Evolutionary conservation across 805 yeast genomes (phyloP), one percentile per base, ranked within the genome.

Genomic region (Kluyveromyces siamensis): DNA sequence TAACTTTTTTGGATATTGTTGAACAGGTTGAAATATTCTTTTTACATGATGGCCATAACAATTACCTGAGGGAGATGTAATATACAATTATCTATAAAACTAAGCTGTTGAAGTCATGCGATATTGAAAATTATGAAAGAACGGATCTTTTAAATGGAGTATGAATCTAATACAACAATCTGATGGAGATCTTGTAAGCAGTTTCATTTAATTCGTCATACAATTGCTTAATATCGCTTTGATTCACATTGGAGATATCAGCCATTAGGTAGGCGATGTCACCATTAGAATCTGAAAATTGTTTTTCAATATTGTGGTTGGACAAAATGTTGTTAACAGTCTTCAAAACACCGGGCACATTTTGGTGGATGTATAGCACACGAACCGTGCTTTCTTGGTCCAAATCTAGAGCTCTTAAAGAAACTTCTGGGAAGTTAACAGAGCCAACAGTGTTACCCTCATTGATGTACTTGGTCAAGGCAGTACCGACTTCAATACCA

Each of bases 201-300:
- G 98, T 91, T 63, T 80, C 79, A 69, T 85, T 95, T 60, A 93
- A 79, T 67, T 85, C 84, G 63, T 86, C 86, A 68, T 90, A 83
- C 55, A 93, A 77, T 25, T 80, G 72, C 70, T 86, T 88, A 71
- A 93, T 88, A 65, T 89, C 96, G 55, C 81, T 80, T 52, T 75
- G 73, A 58, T 83, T 79, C 47, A 91, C 97, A 55, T 86, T 86
- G 39, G 93, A 79, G 61, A 93, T 87, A 71, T 93, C 99, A 38
- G 98, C 97, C 95, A 93, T 90, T 69, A 93, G 77, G 72, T 93
- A 93, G 50, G 99, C 99, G 63, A 93, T 84, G 51, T 87, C 95
- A 55, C 96, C 96, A 65, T 86, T 81, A 25, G 97, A 89, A 68
- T 93, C 98, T n/a, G 97, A 85, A 72, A 82, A 93, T 75, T 93